Evolutionary conservation across 2,329 filamentous ascomycete genomes (phyloP), one percentile per base, ranked within the genome.

Genomic region (Pseudohalonectria lignicola): DNA sequence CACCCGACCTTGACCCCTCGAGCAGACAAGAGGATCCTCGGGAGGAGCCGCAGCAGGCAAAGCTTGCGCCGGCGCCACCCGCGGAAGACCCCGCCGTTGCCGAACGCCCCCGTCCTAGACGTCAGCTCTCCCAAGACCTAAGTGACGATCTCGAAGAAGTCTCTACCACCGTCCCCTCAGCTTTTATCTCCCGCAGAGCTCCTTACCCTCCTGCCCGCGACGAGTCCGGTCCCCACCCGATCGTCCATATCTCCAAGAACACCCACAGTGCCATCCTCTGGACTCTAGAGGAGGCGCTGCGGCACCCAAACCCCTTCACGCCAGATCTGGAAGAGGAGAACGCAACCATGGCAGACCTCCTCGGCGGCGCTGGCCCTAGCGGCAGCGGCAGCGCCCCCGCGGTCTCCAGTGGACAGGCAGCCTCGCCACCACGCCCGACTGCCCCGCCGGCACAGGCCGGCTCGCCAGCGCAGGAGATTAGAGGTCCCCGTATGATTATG

Each of bases 261-360:
- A 94, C 86, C 34, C 84, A 86, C 46, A 85, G 83, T 58, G 90
- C 92, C 28, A 88, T 98, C 55, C 80, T 94, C 50, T 96, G 84
- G 67, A 79, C 87, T 28, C 76, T 96, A 41, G 88, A 96, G 66
- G 86, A 93, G 65, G 86, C 86, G 28, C 72, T 96, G 48, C 82
- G 88, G 48, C 75, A 81, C 34, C 87, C 90, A 2, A 74, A 86
- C 47, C 67, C 77, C 35, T 93, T 96, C 61, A 93, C 87, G 8
- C 73, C 83, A 18, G 87, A 94, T 60, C 64, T 80, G 49, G 72
- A 80, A 43, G 92, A 98, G 69, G 85, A 94, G 66, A 82, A 85
- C 72, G 85, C 88, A 49, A 76, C 77, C 52, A 96, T 98, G 88
- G 83, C 88, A 49, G 88, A 94, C 58, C 69, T 94, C 50, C 59